Evolutionary conservation across 2,329 filamentous ascomycete species (phyloP).

Genomic region (Anthostomella pinea): DNA sequence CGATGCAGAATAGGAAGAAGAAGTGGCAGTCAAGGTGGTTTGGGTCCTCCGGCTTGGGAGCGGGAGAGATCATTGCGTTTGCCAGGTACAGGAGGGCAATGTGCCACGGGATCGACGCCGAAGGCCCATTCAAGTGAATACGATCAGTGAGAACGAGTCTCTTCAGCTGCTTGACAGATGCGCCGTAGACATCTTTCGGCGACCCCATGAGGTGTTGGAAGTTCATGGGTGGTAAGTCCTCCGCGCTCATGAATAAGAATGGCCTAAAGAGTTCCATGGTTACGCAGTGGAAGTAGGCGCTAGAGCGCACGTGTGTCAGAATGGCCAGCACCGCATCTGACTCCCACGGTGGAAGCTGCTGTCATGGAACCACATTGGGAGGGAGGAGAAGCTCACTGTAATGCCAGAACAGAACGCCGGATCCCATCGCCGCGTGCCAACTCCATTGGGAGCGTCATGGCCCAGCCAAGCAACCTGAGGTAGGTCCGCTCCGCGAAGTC

Average conservation of each 20-base stretch:
- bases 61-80: conserved; percentile 26
- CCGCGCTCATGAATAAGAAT: conserved; percentile 10
- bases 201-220: too few relatives aligned
- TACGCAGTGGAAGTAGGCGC: conserved; percentile 18
- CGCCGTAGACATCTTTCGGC: conserved; percentile 11
- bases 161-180: conserved; percentile 21
- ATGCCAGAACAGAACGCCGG: conserved; percentile 12
- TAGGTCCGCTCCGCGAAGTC: conserved; percentile 16
- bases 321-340: too few relatives aligned
- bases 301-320: conserved; percentile 11
- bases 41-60: conserved; percentile 12
- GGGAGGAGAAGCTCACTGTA: conserved; percentile 13
- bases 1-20: conserved; percentile 29
- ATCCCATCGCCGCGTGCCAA: conserved; percentile 16
- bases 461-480: conserved; percentile 15
- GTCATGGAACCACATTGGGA: neutral
- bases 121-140: conserved; percentile 13
- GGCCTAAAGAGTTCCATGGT: conserved; percentile 20
- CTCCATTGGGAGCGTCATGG: conserved; percentile 12
- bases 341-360: neutral
- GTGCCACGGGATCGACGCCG: conserved; percentile 24
- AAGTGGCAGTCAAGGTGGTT: conserved; percentile 17
- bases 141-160: conserved; percentile 14
- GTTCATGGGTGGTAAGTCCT: conserved; percentile 3
- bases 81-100: conserved; percentile 29